Base-by-base conservation (phyloP, 2,329 filamentous ascomycete genomes). In the Emmonsiellopsis sp. region DNA sequence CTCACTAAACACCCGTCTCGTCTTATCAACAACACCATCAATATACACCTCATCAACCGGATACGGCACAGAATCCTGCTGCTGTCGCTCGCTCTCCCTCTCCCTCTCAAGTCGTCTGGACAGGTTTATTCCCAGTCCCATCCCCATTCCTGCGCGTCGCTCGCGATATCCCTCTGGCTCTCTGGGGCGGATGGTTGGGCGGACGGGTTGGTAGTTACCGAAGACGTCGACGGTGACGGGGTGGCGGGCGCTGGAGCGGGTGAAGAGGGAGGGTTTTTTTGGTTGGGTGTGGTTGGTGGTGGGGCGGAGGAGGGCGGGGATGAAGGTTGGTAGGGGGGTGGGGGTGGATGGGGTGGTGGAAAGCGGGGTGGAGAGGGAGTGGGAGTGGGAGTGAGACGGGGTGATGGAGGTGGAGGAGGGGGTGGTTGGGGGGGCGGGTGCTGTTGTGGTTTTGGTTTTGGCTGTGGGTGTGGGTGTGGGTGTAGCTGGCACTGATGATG, bases 211-310 rank as follows among this genome's bases (percentile, higher is more conserved):
- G 44, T 52, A 56, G 32, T 54, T 54, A 6, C 55, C 55, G 44
- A 54, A 56, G 8, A 43, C 26, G 16, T 54, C 55, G 52, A 54
- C 26, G n/a, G 48, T 50, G 46, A 56, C 52, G 32, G 34, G 13
- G n/a, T 50, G 55, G 31, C 55, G 51, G 40, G 26, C 35, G 32
- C 31, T n/a, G 52, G 49, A 15, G 30, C 38, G 50, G 32, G 32
- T 37, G 50, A 46, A 42, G 34, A 34, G 16, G 41, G 43, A 48
- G 44, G 34, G 26, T 9, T 11, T 7, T 5, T n/a, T 3, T 13
- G 50, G 16, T 9, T 20, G 31, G 26, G 46, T 20, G 5, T 6
- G 31, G 26, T 13, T 13, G 46, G 35, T 38, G 35, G 13, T 38
- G 9, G 35, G 35, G 35, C 35, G 32, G 45, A 13, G 31, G 7